phyloP scores from a whole-genome alignment of 2,329 filamentous ascomycete genomes.

The Fusarium agapanthi region DNA sequence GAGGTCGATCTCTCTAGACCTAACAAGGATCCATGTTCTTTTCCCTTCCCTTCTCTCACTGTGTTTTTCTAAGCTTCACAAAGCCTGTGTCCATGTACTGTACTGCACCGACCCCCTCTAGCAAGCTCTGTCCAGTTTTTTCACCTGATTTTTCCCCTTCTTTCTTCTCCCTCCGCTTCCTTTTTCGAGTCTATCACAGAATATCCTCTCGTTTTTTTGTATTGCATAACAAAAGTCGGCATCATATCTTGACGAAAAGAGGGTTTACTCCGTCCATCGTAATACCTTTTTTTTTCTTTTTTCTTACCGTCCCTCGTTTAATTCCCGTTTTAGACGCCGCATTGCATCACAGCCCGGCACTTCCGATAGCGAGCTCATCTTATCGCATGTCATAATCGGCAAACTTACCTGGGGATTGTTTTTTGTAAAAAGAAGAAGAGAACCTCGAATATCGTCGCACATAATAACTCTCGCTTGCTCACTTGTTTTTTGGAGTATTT shows the following conservation, averaged over 20 bases:
- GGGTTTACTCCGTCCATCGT: neutral
- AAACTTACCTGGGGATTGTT: neutral
- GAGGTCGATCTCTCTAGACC: conserved; percentile 13
- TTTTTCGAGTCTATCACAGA: neutral
- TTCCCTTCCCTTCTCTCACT: neutral
- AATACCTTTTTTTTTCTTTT: neutral
- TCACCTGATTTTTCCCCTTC: conserved; percentile 1
- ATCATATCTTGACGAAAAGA: neutral
- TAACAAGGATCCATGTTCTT: conserved; percentile 13
- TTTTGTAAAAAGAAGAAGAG: neutral
- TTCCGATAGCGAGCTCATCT: conserved; percentile 14
- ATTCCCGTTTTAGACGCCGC: conserved; percentile 12
- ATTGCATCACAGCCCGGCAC: conserved; percentile 27
- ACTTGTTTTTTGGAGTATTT: neutral
- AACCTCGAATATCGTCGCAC: neutral
- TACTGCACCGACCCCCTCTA: neutral
- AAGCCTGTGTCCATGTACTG: neutral
- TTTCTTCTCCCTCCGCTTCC: neutral
- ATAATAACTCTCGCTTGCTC: neutral
- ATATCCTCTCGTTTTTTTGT: conserved; percentile 26
- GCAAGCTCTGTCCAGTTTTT: neutral
- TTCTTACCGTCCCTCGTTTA: conserved; percentile 20
- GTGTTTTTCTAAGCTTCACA: neutral
- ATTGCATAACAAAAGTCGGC: neutral
- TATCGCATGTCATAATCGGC: conserved; percentile 21